Conservation (phyloP, 352 stramenopile species). For the Pythium phragmiticola region DNA sequence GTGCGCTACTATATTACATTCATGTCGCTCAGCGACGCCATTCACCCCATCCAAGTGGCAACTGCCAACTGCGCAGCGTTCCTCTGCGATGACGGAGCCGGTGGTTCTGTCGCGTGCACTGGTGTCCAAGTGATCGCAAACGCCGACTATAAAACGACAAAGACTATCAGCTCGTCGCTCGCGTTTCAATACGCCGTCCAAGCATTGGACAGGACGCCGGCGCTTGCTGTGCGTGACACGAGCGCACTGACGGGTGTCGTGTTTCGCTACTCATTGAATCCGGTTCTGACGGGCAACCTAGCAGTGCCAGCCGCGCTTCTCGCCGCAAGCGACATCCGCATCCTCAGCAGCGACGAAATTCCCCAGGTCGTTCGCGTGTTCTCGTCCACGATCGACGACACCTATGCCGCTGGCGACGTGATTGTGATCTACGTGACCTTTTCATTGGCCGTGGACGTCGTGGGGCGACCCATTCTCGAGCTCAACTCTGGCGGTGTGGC, state of each 20-base stretch:
- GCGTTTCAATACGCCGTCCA: constrained; percentile 63
- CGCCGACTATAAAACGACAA: constrained; percentile 36
- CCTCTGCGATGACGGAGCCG: constrained; percentile 41
- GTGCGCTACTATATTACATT: constrained; percentile 55
- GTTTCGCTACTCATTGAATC: constrained; percentile 37
- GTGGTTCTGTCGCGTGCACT: constrained; percentile 30
- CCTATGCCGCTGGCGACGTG: constrained; percentile 62
- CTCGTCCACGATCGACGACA: constrained; percentile 39
- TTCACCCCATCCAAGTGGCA: constrained; percentile 29
- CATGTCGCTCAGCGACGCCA: constrained; percentile 35
- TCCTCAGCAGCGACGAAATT: constrained; percentile 39
- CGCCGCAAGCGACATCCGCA: constrained; percentile 9
- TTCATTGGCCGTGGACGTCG: constrained; percentile 43
- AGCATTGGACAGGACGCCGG: constrained; percentile 28
- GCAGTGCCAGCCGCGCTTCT: constrained; percentile 27
- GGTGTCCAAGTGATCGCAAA: constrained; percentile 45
- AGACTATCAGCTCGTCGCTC: constrained; percentile 41
- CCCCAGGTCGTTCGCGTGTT: constrained; percentile 43
- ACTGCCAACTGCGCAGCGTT: constrained; percentile 45
- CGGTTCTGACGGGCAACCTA: constrained; percentile 30
- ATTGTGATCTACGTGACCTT: constrained; percentile 62
- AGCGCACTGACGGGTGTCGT: constrained; percentile 41
- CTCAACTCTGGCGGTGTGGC: constrained; percentile 67
- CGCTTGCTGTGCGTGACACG: constrained; percentile 32
- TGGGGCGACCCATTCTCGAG: constrained; percentile 53